Percentiles rank a stretch among this genome's conserved stretches.
Conservation (phyloP, 2,329 filamentous ascomycete species). For the Xylaria arbuscula region DNA sequence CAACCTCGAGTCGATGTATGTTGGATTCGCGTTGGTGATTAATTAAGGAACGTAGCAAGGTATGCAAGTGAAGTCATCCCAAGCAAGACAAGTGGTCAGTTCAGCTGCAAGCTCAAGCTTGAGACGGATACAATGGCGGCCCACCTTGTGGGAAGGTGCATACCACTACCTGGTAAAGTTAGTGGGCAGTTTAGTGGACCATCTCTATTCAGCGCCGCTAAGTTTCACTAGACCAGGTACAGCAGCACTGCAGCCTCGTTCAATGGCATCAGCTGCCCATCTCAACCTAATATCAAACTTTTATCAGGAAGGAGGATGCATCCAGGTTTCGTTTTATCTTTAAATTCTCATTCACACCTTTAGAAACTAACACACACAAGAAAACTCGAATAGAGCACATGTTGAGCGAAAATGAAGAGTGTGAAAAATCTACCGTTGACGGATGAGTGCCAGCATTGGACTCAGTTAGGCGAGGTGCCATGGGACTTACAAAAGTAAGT, state of each 20-base stretch:
- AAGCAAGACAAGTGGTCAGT: slow-evolving; percentile 46
- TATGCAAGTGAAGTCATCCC: slow-evolving; percentile 24
- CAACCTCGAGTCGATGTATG: neutral
- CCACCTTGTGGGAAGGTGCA: too few relatives aligned
- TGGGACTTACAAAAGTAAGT: slow-evolving; percentile 84
- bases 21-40: neutral
- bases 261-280: neutral
- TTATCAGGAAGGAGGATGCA: neutral
- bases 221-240: too few relatives aligned
- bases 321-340: neutral
- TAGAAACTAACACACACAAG: neutral
- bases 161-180: too few relatives aligned
- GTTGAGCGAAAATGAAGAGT: slow-evolving; percentile 53
- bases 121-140: neutral
- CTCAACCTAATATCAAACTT: neutral
- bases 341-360: neutral
- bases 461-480: slow-evolving; percentile 75
- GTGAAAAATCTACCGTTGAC: slow-evolving; percentile 64
- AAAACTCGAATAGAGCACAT: neutral
- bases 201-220: too few relatives aligned
- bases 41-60: neutral
- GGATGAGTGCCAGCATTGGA: slow-evolving; percentile 80
- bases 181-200: too few relatives aligned
- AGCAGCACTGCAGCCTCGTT: slow-evolving; percentile 2
- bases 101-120: slow-evolving; percentile 20